Percentiles rank a stretch among this genome's conserved stretches.
Evolutionary conservation across 2,329 filamentous ascomycete species (phyloP).

Genomic region (Pseudopithomyces chartarum): DNA sequence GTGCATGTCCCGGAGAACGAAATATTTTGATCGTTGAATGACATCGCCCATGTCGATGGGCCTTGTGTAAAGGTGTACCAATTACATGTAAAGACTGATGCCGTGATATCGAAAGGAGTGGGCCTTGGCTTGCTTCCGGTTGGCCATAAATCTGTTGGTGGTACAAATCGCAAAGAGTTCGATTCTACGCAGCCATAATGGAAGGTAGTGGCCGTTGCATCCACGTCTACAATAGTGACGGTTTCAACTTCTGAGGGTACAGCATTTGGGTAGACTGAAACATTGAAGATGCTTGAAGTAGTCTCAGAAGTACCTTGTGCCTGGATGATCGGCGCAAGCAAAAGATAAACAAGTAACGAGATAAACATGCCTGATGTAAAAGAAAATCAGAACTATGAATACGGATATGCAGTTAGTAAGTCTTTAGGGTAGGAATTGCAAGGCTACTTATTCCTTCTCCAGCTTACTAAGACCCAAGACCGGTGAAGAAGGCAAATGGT

Average conservation of each 20-base stretch:
- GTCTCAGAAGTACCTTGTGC: too few relatives aligned
- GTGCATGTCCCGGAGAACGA: neutral
- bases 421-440: too few relatives aligned
- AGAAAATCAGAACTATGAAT: too few relatives aligned
- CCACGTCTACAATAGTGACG: neutral
- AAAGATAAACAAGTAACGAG: too few relatives aligned
- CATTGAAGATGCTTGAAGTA: too few relatives aligned
- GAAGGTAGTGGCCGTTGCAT: neutral
- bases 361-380: too few relatives aligned
- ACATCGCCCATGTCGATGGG: conserved; percentile 1
- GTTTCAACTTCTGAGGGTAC: neutral
- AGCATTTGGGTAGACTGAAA: neutral
- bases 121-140: neutral
- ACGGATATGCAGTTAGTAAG: too few relatives aligned
- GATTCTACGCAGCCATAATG: neutral
- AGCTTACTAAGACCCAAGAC: too few relatives aligned
- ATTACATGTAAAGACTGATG: neutral
- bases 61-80: neutral
- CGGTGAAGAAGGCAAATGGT: too few relatives aligned
- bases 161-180: neutral
- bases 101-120: neutral
- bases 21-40: neutral
- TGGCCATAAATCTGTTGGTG: neutral
- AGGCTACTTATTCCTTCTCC: too few relatives aligned
- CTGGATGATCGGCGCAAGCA: too few relatives aligned